These are phyloP conservation scores for Aureoboletus auriporus DNA, from an alignment of 768 basidiomycete genomes.

Conservation along the genomic window DNA sequence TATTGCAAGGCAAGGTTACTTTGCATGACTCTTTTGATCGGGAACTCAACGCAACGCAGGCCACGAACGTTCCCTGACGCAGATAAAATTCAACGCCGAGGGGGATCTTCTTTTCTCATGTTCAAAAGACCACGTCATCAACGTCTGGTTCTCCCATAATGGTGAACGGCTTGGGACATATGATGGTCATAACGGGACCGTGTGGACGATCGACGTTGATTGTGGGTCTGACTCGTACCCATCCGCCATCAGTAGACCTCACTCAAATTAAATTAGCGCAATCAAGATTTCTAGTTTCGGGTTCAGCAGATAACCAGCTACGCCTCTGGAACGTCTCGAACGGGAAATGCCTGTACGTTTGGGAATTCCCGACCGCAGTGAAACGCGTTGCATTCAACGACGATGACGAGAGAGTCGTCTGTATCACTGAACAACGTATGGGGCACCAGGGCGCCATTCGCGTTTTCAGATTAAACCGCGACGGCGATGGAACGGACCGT, in stretches of 20 bases:
- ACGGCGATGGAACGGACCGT: slow-evolving; percentile 81
- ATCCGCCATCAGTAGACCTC: neutral
- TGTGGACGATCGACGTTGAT: slow-evolving; percentile 97
- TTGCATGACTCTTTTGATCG: slow-evolving; percentile 1
- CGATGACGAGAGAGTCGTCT: slow-evolving; percentile 78
- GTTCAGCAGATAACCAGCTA: slow-evolving; percentile 91
- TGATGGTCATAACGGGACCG: slow-evolving; percentile 90
- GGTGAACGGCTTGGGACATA: slow-evolving; percentile 97
- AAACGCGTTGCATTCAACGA: slow-evolving; percentile 93
- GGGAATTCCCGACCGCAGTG: slow-evolving; percentile 98
- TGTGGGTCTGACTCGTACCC: slow-evolving; percentile 48
- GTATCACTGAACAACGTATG: slow-evolving; percentile 97
- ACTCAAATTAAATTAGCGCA: slow-evolving; percentile 47
- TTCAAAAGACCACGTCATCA: slow-evolving; percentile 93
- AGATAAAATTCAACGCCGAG: slow-evolving; percentile 96
- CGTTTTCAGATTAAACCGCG: slow-evolving; percentile 82
- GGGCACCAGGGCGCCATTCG: slow-evolving; percentile 88
- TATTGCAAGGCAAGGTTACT: slow-evolving; percentile 53
- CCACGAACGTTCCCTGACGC: slow-evolving; percentile 95
- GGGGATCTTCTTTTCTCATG: slow-evolving; percentile 95
- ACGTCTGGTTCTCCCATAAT: slow-evolving; percentile 97
- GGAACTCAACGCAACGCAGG: slow-evolving; percentile 44
- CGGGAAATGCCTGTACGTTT: slow-evolving; percentile 89
- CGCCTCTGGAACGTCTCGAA: slow-evolving; percentile 85
- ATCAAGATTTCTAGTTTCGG: slow-evolving; percentile 83